These are phyloP conservation scores for Solanum microdontum DNA, from an alignment of 257 asterid species.

Conservation along the genomic window DNA sequence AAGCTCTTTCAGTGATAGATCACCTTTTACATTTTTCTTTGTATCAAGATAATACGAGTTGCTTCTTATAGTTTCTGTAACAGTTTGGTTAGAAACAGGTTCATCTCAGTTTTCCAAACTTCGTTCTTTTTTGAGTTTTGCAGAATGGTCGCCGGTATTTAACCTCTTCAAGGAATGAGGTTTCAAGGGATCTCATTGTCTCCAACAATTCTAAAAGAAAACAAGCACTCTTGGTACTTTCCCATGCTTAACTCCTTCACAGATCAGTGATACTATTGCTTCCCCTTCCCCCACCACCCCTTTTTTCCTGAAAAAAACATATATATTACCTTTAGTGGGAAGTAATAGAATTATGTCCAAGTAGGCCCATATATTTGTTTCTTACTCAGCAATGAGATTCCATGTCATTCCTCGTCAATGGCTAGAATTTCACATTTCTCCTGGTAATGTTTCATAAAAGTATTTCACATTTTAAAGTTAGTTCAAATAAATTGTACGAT, in stretches of 20 bases:
- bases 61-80: neutral
- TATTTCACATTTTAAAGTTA: neutral
- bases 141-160: constrained; percentile 98
- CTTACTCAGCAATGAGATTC: neutral
- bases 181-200: constrained; percentile 91
- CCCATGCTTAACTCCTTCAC: constrained; percentile 9
- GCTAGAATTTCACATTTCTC: neutral
- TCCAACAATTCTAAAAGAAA: constrained; percentile 75
- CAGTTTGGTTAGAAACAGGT: neutral
- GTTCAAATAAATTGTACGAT: neutral
- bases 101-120: neutral
- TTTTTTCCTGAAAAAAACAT: neutral
- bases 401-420: neutral
- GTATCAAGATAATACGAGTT: neutral
- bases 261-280: constrained; percentile 5
- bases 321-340: neutral
- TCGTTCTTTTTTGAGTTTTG: constrained; percentile 13
- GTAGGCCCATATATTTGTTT: neutral
- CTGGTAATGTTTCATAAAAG: neutral
- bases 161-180: constrained; percentile 91
- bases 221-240: constrained; percentile 82
- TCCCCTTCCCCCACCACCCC: neutral
- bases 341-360: neutral
- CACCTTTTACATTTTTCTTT: neutral
- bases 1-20: neutral